phyloP scores from a whole-genome alignment of 2,329 filamentous ascomycete genomes.

The Dactylellina cionopaga region DNA sequence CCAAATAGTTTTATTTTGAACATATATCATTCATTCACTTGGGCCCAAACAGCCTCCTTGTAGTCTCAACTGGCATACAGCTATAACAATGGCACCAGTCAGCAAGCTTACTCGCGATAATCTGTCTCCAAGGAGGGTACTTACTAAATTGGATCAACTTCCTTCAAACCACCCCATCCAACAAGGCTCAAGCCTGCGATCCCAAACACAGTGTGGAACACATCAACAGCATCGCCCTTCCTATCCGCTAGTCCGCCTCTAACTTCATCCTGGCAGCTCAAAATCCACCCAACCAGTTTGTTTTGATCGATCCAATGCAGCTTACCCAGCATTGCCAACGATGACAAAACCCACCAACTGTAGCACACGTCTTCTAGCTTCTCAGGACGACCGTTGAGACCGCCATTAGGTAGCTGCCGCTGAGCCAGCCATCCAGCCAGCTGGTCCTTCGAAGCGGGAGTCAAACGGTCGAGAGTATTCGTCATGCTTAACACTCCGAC shows the following conservation, averaged over 20 bases:
- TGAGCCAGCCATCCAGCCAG: slow-evolving; percentile 92
- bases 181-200: slow-evolving; percentile 87
- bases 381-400: slow-evolving; percentile 91
- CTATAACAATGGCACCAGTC: slow-evolving; percentile 48
- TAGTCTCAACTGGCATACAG: slow-evolving; percentile 51
- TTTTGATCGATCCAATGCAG: slow-evolving; percentile 92
- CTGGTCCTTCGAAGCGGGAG: slow-evolving; percentile 71
- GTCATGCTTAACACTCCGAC: slow-evolving; percentile 87
- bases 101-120: background rate
- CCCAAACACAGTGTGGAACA: slow-evolving; percentile 94
- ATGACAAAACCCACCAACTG: slow-evolving; percentile 97
- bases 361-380: slow-evolving; percentile 98
- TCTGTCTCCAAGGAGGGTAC: slow-evolving; percentile 55
- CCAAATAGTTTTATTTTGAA: background rate
- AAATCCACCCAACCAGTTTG: slow-evolving; percentile 81
- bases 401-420: slow-evolving; percentile 84
- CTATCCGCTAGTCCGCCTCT: slow-evolving; percentile 87
- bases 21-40: slow-evolving; percentile 26
- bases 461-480: slow-evolving; percentile 80
- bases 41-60: slow-evolving; percentile 27
- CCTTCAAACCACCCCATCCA: slow-evolving; percentile 77
- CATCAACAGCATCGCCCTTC: slow-evolving; percentile 93
- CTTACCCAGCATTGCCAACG: slow-evolving; percentile 85
- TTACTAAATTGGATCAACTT: slow-evolving; percentile 88
- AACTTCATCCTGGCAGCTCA: slow-evolving; percentile 86